phyloP scores from a whole-genome alignment of 2,329 filamentous ascomycete genomes.

The Calonectria honghensis region DNA sequence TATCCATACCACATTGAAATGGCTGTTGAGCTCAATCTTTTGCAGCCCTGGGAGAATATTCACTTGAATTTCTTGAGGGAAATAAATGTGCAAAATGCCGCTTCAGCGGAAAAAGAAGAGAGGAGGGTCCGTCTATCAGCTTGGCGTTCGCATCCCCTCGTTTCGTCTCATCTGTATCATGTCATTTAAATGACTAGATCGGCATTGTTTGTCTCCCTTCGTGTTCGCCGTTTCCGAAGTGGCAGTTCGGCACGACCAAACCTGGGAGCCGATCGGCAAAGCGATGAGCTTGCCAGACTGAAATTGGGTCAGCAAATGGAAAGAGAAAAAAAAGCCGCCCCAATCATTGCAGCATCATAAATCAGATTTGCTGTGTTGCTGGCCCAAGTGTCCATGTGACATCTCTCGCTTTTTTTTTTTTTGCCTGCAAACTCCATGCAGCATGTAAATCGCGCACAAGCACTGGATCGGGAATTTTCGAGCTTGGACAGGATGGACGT shows the following conservation, averaged over 20 bases:
- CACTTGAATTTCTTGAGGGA: not conserved
- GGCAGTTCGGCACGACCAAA: slow-evolving; percentile 15
- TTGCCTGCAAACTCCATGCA: slow-evolving; percentile 20
- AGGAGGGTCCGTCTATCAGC: not conserved
- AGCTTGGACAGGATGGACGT: slow-evolving; percentile 19
- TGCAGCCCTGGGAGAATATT: not conserved
- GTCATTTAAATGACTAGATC: slow-evolving; percentile 13
- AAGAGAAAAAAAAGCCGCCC: slow-evolving; percentile 17
- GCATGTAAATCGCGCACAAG: slow-evolving; percentile 41
- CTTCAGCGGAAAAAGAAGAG: not conserved
- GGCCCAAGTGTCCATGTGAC: slow-evolving; percentile 29
- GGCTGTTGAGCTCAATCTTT: too few species aligned
- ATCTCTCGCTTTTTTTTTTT: not conserved
- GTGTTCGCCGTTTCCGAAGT: slow-evolving; percentile 16
- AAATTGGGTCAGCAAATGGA: slow-evolving; percentile 9
- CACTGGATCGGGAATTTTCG: slow-evolving; percentile 17
- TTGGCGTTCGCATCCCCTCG: not conserved
- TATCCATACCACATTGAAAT: not conserved
- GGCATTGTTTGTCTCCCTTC: not conserved
- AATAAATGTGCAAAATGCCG: not conserved
- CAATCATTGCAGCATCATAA: slow-evolving; percentile 31
- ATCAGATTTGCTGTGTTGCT: slow-evolving; percentile 33
- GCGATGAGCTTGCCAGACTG: slow-evolving; percentile 17
- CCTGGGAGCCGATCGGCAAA: slow-evolving; percentile 31
- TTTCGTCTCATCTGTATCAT: slow-evolving; percentile 19